A percentile compares a stretch with the other conserved stretches of the same genome.
phyloP scores from a whole-genome alignment of 495 filamentous ascomycete species.

The Mytilinidion resinicola region DNA sequence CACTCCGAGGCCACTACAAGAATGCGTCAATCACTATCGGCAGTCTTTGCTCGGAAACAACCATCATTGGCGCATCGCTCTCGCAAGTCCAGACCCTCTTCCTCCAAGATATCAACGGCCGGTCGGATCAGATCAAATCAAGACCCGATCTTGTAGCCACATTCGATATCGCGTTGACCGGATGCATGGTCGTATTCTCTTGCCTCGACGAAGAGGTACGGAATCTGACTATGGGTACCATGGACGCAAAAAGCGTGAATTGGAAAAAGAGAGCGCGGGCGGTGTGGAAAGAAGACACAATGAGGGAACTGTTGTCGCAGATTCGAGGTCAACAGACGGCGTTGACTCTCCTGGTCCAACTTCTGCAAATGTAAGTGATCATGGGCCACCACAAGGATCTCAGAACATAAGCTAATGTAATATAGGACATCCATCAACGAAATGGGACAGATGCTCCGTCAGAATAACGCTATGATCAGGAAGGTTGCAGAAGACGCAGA shows the following conservation, averaged over 20 bases:
- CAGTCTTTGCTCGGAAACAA: neutral
- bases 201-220: neutral
- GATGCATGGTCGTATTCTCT: conserved; percentile 2
- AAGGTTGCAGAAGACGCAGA: neutral
- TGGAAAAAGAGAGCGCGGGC: neutral
- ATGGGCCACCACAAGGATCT: neutral
- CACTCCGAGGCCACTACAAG: neutral
- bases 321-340: neutral
- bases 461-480: neutral
- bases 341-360: neutral
- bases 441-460: neutral
- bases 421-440: neutral
- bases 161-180: neutral
- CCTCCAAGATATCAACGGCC: neutral
- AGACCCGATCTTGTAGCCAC: neutral
- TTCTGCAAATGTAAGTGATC: neutral
- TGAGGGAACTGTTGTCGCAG: neutral
- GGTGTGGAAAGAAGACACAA: neutral
- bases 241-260: neutral
- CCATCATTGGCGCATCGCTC: neutral
- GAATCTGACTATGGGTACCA: neutral
- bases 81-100: neutral
- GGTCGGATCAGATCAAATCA: neutral
- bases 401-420: neutral
- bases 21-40: neutral